phyloP scores from a whole-genome alignment of 78 protist species.

The Bodo saltans region DNA sequence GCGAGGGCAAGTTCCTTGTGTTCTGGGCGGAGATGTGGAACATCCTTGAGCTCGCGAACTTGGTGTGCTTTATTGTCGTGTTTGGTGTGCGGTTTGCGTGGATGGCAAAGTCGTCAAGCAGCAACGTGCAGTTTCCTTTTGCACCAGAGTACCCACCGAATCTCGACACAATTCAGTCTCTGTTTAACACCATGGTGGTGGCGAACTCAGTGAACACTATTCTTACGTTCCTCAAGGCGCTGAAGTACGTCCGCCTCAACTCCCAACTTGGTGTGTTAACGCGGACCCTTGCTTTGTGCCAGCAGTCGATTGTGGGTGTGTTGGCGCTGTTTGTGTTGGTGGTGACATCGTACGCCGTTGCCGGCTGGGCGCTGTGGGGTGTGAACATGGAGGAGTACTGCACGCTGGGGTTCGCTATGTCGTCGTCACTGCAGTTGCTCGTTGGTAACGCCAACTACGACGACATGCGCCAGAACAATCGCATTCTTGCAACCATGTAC shows the following conservation, averaged over 20 bases:
- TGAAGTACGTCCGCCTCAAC: constrained; percentile 26
- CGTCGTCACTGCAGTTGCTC: constrained; percentile 8
- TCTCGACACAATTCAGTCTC: neutral
- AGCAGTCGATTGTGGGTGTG: constrained; percentile 23
- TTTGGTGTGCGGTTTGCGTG: neutral
- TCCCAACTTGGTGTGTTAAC: constrained; percentile 3
- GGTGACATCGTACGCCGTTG: constrained; percentile 2
- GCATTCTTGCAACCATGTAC: neutral
- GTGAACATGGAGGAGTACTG: constrained; percentile 1
- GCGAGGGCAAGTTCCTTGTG: no score
- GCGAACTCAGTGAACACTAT: constrained; percentile 15
- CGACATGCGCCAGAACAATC: constrained; percentile 12
- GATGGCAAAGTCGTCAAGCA: no score
- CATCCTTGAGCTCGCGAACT: constrained; percentile 16
- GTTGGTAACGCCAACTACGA: constrained; percentile 21
- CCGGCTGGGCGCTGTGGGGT: constrained; percentile 7
- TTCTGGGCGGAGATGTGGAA: no score
- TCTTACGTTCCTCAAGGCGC: constrained; percentile 8
- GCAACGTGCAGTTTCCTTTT: no score
- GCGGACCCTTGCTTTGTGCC: constrained; percentile 24
- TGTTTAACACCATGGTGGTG: constrained; percentile 1
- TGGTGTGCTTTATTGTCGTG: neutral
- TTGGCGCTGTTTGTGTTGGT: constrained; percentile 19
- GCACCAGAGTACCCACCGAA: neutral
- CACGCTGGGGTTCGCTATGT: neutral